A percentile compares a stretch with the other conserved stretches of the same genome.
Evolutionary conservation across 352 stramenopile species (phyloP).

Genomic region (Phytophthora crassamura): DNA sequence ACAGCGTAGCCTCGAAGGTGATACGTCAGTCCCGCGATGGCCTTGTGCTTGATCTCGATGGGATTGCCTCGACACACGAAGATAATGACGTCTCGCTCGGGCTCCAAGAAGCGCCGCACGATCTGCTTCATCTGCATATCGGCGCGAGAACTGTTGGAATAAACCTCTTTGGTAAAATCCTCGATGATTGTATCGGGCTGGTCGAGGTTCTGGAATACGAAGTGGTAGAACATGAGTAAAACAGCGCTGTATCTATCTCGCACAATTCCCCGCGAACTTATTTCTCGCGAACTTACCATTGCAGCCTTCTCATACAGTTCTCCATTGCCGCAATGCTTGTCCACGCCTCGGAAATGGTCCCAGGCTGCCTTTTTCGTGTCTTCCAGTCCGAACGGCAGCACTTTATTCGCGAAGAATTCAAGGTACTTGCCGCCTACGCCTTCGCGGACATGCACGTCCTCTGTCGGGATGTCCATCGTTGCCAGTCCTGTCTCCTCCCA

Average conservation of each 20-base stretch:
- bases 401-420: slow-evolving; percentile 44
- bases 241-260: background rate
- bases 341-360: slow-evolving; percentile 38
- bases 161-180: slow-evolving; percentile 37
- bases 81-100: slow-evolving; percentile 31
- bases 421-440: slow-evolving; percentile 39
- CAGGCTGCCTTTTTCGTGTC: slow-evolving; percentile 34
- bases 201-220: slow-evolving; percentile 30
- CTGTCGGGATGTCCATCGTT: slow-evolving; percentile 34
- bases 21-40: slow-evolving; percentile 27
- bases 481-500: slow-evolving; percentile 36
- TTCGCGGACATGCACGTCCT: slow-evolving; percentile 45
- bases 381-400: slow-evolving; percentile 36
- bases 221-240: background rate
- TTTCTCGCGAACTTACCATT: slow-evolving; percentile 31
- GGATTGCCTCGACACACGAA: slow-evolving; percentile 28
- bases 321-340: slow-evolving; percentile 36
- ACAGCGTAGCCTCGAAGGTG: slow-evolving; percentile 42
- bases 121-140: slow-evolving; percentile 40
- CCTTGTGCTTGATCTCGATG: slow-evolving; percentile 36
- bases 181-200: slow-evolving; percentile 36
- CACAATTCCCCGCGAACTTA: background rate
- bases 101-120: slow-evolving; percentile 34
- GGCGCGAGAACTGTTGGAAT: slow-evolving; percentile 31
- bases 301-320: slow-evolving; percentile 41